A percentile compares a stretch with the other conserved stretches of the same genome.
Conservation (phyloP, 495 filamentous ascomycete genomes). For the Tuber aestivum region DNA sequence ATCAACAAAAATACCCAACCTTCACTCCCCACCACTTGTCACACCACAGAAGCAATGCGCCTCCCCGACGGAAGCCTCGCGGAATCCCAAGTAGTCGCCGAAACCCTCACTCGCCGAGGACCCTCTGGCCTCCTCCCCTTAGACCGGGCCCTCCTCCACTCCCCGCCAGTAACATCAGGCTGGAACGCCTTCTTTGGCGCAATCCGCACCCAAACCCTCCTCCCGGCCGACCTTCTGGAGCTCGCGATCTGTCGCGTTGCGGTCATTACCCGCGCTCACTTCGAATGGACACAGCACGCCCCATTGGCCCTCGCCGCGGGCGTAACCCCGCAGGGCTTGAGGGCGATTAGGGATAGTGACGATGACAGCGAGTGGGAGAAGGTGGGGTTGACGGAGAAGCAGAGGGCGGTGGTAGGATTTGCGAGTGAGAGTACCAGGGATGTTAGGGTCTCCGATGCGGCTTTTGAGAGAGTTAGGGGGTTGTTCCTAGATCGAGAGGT, state of each 20-base stretch:
- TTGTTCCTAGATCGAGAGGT: constrained; percentile 61
- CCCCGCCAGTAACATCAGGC: constrained; percentile 64
- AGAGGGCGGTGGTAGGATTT: constrained; percentile 62
- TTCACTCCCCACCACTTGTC: not conserved
- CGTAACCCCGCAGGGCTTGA: constrained; percentile 50
- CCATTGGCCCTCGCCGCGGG: constrained; percentile 54
- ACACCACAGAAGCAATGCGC: constrained; percentile 52
- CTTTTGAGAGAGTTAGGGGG: constrained; percentile 56
- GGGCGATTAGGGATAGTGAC: constrained; percentile 44
- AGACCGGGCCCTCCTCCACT: constrained; percentile 69
- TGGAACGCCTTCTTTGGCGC: constrained; percentile 77
- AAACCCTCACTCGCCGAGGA: constrained; percentile 58
- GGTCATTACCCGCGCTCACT: constrained; percentile 64
- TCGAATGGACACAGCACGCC: constrained; percentile 73
- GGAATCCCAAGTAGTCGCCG: constrained; percentile 53
- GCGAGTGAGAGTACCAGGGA: constrained; percentile 70
- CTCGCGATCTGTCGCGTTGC: constrained; percentile 70
- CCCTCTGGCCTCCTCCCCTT: constrained; percentile 61
- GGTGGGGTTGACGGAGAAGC: constrained; percentile 50
- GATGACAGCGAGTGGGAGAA: constrained; percentile 29
- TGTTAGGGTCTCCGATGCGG: constrained; percentile 56
- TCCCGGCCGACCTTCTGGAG: constrained; percentile 59
- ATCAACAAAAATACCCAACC: not conserved
- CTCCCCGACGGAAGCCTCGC: constrained; percentile 58
- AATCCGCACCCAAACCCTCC: constrained; percentile 59